Evolutionary conservation across 495 filamentous ascomycete genomes (phyloP).

Genomic region (Penicillium odoratum): DNA sequence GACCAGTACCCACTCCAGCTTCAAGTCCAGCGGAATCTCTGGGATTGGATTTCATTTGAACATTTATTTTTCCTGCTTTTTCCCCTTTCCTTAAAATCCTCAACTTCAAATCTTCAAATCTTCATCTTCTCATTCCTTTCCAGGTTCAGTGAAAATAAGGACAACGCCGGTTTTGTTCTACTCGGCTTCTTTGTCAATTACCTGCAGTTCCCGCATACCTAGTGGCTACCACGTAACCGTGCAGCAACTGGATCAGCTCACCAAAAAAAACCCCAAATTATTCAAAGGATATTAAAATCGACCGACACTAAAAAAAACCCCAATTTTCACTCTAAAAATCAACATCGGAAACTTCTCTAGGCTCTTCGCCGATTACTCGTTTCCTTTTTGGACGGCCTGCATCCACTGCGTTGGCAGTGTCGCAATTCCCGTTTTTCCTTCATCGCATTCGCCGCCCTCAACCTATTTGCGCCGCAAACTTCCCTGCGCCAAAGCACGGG

Average conservation of each 20-base stretch:
- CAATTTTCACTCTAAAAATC: slow-evolving; percentile 25
- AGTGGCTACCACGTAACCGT: slow-evolving; percentile 45
- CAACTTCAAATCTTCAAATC: background rate
- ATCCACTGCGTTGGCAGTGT: slow-evolving; percentile 45
- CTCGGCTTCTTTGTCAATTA: slow-evolving; percentile 10
- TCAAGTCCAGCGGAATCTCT: slow-evolving; percentile 27
- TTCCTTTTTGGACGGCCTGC: slow-evolving; percentile 46
- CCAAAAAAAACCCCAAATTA: slow-evolving; percentile 1
- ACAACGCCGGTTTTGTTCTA: slow-evolving; percentile 32
- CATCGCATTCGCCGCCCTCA: slow-evolving; percentile 21
- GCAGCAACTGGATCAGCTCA: slow-evolving; percentile 38
- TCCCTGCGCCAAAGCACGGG: slow-evolving; percentile 30
- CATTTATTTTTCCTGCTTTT: slow-evolving; percentile 21
- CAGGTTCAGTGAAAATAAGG: slow-evolving; percentile 12
- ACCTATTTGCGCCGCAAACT: slow-evolving; percentile 23
- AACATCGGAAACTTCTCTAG: slow-evolving; percentile 31
- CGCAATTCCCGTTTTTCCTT: slow-evolving; percentile 29
- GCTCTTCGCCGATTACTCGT: slow-evolving; percentile 40
- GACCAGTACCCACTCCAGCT: slow-evolving; percentile 33
- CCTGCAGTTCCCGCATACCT: slow-evolving; percentile 27
- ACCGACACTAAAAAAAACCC: slow-evolving; percentile 19
- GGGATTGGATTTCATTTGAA: slow-evolving; percentile 28
- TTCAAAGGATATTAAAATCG: background rate
- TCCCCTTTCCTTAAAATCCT: slow-evolving; percentile 10
- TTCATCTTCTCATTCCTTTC: background rate